Evolutionary conservation across 176 grass and related monocot species (phyloP), one percentile per base, ranked within the genome.

Genomic region (Cenchrus purpureus): DNA sequence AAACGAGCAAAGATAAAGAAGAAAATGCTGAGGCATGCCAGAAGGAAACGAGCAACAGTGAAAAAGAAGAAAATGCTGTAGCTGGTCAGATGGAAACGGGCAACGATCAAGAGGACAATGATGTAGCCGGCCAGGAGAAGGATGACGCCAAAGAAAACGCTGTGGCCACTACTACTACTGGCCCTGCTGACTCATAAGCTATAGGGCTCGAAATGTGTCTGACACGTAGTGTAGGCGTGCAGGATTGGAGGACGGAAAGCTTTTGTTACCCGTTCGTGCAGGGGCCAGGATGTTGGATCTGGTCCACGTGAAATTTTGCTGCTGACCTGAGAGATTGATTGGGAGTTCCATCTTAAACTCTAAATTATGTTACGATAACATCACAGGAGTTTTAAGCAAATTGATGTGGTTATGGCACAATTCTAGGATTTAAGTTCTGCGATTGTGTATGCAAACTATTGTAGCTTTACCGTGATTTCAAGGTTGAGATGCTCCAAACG

Each of bases 71-170:
- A 70, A 42, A 68, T 55, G 77, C 3, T 49, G 51, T 76, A 12
- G 53, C 32, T 55, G 82, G 31, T 28, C 17, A 64, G 34, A 71
- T 53, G 81, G 77, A 78, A 60, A 67, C 67, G 17, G 12, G 49
- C 50, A 22, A 69, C 4, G 34, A 46, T 31, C 4, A 61, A 4
- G 67, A 70, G 9, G 40, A 51, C 52, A 66, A 80, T 48, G 74
- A 4, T 69, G 42, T 82, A 13, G 43, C 20, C 22, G 65, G 48
- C 22, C 15, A 54, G 22, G 54, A 71, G 72, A 46, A 82, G 49
- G 58, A 75, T 14, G 22, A 63, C 43, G 17, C 52, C 25, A 4
- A 51, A 7, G 62, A 81, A 54, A 58, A 75, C n/a, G 77, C n/a
- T 69, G 55, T 84, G 6, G 50, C 13, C 50, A 12, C 56, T 50